Conservation (phyloP, 2,329 filamentous ascomycete species). For the Monilinia laxa region DNA sequence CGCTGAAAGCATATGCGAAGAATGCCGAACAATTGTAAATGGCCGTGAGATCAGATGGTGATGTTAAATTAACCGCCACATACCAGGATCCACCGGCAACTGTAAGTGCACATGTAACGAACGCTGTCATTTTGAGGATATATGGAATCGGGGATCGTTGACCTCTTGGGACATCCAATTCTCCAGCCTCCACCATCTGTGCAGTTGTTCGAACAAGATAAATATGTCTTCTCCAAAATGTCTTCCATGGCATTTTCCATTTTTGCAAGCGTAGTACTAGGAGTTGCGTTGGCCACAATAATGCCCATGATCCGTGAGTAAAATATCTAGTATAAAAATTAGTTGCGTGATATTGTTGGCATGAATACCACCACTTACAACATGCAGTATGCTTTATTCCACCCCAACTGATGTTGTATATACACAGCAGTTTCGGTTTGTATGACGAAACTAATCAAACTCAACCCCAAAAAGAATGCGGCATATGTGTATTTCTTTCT, state of each 20-base stretch:
- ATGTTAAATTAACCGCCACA: constrained; percentile 89
- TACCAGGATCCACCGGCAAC: constrained; percentile 95
- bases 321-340: constrained; percentile 57
- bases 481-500: constrained; percentile 85
- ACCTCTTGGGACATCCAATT: constrained; percentile 61
- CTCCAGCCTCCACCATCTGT: constrained; percentile 82
- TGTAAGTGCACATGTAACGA: constrained; percentile 83
- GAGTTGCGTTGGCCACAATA: constrained; percentile 86
- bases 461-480: constrained; percentile 76
- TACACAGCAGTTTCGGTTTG: constrained; percentile 96
- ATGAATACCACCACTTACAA: constrained; percentile 56
- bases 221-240: constrained; percentile 79
- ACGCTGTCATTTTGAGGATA: constrained; percentile 73
- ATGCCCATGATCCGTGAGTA: constrained; percentile 89
- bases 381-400: constrained; percentile 99
- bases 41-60: constrained; percentile 87
- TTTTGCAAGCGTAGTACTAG: constrained; percentile 77
- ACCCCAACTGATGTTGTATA: constrained; percentile 86
- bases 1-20: constrained; percentile 96
- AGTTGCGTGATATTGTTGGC: background rate
- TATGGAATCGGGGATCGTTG: constrained; percentile 64
- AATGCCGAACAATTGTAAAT: constrained; percentile 99
- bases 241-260: constrained; percentile 72
- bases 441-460: constrained; percentile 82
- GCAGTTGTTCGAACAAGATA: constrained; percentile 63